Evolutionary conservation across 2,329 filamentous ascomycete species (phyloP).

Genomic region (Aspergillus hiratsukae): DNA sequence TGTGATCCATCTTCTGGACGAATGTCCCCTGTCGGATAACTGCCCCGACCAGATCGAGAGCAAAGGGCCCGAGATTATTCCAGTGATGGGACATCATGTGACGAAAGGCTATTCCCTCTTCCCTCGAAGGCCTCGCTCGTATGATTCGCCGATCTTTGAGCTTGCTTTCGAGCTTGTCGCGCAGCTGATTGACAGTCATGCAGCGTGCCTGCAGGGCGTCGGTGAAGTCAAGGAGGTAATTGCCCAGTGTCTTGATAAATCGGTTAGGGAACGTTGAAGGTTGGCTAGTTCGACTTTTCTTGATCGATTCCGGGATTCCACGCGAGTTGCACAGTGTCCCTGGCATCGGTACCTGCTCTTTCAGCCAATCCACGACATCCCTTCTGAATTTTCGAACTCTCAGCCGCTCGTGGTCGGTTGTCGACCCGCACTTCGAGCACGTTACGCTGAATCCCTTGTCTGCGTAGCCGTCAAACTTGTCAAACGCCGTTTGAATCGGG

Average conservation of each 20-base stretch:
- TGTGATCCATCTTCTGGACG: slow-evolving; percentile 61
- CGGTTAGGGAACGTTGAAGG: slow-evolving; percentile 53
- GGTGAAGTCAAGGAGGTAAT: slow-evolving; percentile 35
- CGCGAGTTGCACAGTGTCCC: slow-evolving; percentile 60
- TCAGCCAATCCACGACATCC: slow-evolving; percentile 51
- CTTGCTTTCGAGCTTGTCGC: slow-evolving; percentile 46
- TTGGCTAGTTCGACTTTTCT: neutral
- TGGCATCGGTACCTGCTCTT: slow-evolving; percentile 54
- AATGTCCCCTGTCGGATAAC: slow-evolving; percentile 43
- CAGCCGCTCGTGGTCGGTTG: slow-evolving; percentile 55
- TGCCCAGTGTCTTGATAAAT: slow-evolving; percentile 48
- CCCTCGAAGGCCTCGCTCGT: slow-evolving; percentile 16
- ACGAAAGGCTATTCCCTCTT: slow-evolving; percentile 30
- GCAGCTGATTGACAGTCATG: slow-evolving; percentile 50
- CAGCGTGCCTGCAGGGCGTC: slow-evolving; percentile 15
- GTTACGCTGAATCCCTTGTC: slow-evolving; percentile 44
- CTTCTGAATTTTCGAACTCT: slow-evolving; percentile 58
- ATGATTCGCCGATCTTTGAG: slow-evolving; percentile 40
- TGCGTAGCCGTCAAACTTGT: slow-evolving; percentile 27
- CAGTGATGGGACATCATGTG: slow-evolving; percentile 43
- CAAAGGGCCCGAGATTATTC: slow-evolving; percentile 38
- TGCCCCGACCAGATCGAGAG: slow-evolving; percentile 39
- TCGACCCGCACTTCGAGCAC: slow-evolving; percentile 51
- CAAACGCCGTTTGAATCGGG: slow-evolving; percentile 21
- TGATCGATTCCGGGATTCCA: slow-evolving; percentile 45